Evolutionary conservation across 257 asterid species (phyloP).

Genomic region (Solanum chmielewskii): DNA sequence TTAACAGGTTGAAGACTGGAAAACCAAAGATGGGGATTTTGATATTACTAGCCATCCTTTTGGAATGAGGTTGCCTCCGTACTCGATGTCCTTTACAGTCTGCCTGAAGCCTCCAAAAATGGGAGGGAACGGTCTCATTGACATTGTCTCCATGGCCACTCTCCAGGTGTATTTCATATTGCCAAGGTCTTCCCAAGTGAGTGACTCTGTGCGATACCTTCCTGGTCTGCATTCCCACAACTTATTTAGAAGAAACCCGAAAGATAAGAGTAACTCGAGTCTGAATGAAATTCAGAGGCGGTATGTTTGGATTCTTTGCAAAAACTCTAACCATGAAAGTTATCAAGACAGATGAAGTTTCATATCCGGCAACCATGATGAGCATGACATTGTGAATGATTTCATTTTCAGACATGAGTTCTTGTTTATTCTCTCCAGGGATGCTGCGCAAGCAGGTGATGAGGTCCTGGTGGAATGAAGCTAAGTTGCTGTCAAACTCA

Average conservation of each 20-base stretch:
- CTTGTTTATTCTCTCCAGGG: conserved; percentile 16
- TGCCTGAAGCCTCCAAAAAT: conserved; percentile 54
- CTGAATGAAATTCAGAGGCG: neutral
- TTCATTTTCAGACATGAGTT: conserved; percentile 41
- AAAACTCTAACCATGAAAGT: conserved; percentile 39
- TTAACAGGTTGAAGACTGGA: neutral
- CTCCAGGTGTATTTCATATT: conserved; percentile 74
- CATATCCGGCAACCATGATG: conserved; percentile 61
- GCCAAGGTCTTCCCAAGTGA: conserved; percentile 64
- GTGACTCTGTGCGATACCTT: conserved; percentile 26
- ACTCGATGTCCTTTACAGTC: conserved; percentile 43
- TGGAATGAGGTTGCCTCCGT: conserved; percentile 45
- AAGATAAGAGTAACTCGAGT: neutral
- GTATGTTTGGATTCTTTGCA: conserved; percentile 28
- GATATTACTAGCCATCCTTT: conserved; percentile 70
- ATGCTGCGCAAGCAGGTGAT: conserved; percentile 55
- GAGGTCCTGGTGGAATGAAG: conserved; percentile 45
- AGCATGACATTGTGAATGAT: conserved; percentile 48
- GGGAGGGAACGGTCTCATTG: conserved; percentile 46
- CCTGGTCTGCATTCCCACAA: conserved; percentile 34
- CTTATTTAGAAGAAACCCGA: neutral
- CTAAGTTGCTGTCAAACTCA: conserved; percentile 25
- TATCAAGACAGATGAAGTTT: conserved; percentile 45
- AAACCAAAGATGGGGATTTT: neutral
- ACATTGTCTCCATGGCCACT: conserved; percentile 61